A percentile compares a stretch with the other conserved stretches of the same genome.
Conservation (phyloP, 768 basidiomycete species). For the Clathrus columnatus region DNA sequence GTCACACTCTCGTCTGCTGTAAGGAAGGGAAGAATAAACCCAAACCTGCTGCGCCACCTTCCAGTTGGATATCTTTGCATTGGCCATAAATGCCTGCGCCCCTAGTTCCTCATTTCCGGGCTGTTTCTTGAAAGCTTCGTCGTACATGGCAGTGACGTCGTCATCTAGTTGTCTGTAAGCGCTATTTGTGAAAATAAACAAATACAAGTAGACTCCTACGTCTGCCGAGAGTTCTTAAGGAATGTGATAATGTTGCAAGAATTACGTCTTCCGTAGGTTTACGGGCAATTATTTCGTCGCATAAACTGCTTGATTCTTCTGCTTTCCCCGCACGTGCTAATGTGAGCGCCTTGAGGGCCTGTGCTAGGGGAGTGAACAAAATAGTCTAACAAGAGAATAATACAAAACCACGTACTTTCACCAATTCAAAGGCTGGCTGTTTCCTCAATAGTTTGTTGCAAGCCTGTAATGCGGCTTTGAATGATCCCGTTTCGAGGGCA, state of each 20-base stretch:
- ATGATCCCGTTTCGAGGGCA: conserved; percentile 77
- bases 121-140: conserved; percentile 75
- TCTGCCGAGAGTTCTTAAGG: conserved; percentile 69
- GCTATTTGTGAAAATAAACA: conserved; percentile 19
- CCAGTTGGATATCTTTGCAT: conserved; percentile 73
- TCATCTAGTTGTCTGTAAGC: conserved; percentile 39
- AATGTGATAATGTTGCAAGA: conserved; percentile 76
- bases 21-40: background rate
- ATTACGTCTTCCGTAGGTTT: conserved; percentile 69
- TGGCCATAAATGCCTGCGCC: conserved; percentile 77
- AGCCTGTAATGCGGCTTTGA: conserved; percentile 75
- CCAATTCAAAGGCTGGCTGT: conserved; percentile 60
- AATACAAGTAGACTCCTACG: conserved; percentile 28
- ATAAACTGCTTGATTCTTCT: conserved; percentile 69
- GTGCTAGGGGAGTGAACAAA: conserved; percentile 11
- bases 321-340: conserved; percentile 78
- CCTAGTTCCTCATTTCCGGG: conserved; percentile 79
- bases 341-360: conserved; percentile 82
- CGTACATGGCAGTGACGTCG: conserved; percentile 79
- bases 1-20: background rate
- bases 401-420: conserved; percentile 42
- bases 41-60: conserved; percentile 75
- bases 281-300: conserved; percentile 68
- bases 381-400: too few species aligned
- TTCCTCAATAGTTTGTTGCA: conserved; percentile 88